Percentiles rank a stretch among this genome's conserved stretches.
Conservation (phyloP, 2,329 filamentous ascomycete species). For the Xylariaceae sp. region DNA sequence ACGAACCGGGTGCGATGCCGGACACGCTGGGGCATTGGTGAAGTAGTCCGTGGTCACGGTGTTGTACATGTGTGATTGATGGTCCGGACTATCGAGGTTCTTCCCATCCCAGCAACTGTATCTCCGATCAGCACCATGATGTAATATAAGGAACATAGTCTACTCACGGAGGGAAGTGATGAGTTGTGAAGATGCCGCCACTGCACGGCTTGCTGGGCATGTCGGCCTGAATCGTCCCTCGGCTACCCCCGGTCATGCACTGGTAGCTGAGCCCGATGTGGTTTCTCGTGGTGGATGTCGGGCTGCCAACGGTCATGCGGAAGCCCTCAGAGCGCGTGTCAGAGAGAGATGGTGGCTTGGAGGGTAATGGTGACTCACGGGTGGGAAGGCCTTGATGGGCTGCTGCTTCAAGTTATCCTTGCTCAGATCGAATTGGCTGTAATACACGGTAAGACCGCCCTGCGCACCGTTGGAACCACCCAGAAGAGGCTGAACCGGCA, state of each 20-base stretch:
- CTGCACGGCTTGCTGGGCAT: slow-evolving; percentile 34
- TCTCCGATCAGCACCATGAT: not conserved
- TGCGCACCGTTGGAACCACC: not conserved
- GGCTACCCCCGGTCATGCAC: too few relatives aligned
- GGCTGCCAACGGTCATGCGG: slow-evolving; percentile 38
- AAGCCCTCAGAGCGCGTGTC: slow-evolving; percentile 30
- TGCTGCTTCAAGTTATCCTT: slow-evolving; percentile 8
- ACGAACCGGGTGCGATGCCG: slow-evolving; percentile 22
- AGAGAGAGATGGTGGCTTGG: not conserved
- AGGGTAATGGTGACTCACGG: slow-evolving; percentile 25
- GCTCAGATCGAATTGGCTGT: slow-evolving; percentile 20
- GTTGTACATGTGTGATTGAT: slow-evolving; percentile 22
- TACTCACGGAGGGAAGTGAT: slow-evolving; percentile 33
- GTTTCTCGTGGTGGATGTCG: slow-evolving; percentile 7
- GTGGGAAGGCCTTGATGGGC: slow-evolving; percentile 37
- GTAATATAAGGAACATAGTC: not conserved
- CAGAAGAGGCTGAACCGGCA: slow-evolving; percentile 2
- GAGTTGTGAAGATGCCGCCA: slow-evolving; percentile 35
- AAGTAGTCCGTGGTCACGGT: slow-evolving; percentile 15
- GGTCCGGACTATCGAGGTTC: slow-evolving; percentile 20
- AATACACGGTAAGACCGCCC: slow-evolving; percentile 25
- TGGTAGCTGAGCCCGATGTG: slow-evolving; percentile 4
- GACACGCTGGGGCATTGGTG: slow-evolving; percentile 22
- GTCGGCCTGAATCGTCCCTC: slow-evolving; percentile 15
- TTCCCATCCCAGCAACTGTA: slow-evolving; percentile 17